Evolutionary conservation across 768 basidiomycete genomes (phyloP).

Genomic region (Mycena albidolilacea): DNA sequence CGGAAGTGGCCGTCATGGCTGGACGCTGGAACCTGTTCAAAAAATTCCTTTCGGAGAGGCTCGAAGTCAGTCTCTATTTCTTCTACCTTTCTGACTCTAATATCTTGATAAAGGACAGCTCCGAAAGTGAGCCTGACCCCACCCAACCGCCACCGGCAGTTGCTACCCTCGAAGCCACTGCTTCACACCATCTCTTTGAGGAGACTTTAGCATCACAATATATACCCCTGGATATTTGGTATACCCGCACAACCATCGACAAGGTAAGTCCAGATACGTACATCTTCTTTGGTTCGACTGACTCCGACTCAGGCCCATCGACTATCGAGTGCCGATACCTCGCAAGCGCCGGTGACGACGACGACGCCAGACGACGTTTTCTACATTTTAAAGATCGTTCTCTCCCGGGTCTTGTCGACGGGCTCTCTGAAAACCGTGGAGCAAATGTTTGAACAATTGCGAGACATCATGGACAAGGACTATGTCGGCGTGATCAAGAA

Average conservation of each 20-base stretch:
- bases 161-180: slow-evolving; percentile 61
- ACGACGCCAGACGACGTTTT: slow-evolving; percentile 95
- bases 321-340: slow-evolving; percentile 80
- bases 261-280: slow-evolving; percentile 68
- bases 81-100: slow-evolving; percentile 3
- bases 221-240: slow-evolving; percentile 93
- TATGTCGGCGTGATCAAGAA: slow-evolving; percentile 85
- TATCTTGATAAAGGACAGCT: slow-evolving; percentile 41
- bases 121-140: slow-evolving; percentile 37
- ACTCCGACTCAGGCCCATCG: slow-evolving; percentile 80
- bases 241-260: slow-evolving; percentile 86
- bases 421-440: slow-evolving; percentile 75
- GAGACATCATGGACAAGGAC: slow-evolving; percentile 86
- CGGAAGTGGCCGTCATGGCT: slow-evolving; percentile 91
- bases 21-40: slow-evolving; percentile 94
- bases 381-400: slow-evolving; percentile 91
- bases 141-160: slow-evolving; percentile 38
- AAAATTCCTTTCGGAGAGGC: slow-evolving; percentile 84
- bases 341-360: slow-evolving; percentile 73
- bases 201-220: slow-evolving; percentile 83
- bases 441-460: slow-evolving; percentile 72
- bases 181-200: slow-evolving; percentile 73
- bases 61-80: slow-evolving; percentile 63
- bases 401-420: slow-evolving; percentile 83
- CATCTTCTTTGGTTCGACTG: slow-evolving; percentile 3